Evolutionary conservation across 2,329 filamentous ascomycete genomes (phyloP), one percentile per base, ranked within the genome.

Genomic region (Berkeleyomyces basicola): DNA sequence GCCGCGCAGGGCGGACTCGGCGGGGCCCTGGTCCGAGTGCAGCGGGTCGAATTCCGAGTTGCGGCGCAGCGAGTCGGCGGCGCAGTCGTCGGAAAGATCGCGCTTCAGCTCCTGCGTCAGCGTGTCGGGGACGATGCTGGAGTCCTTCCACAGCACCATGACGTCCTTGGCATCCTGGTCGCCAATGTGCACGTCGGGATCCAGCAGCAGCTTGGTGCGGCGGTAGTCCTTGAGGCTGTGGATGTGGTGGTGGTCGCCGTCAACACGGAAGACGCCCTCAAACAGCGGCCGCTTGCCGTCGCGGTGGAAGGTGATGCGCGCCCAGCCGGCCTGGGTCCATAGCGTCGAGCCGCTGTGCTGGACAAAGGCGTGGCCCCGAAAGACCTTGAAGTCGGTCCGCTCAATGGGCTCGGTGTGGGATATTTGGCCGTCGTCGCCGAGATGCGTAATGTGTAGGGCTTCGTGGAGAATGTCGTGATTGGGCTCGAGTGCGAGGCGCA

Each of bases 91-190:
- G 47, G 70, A 68, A 7, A 74, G 64, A 61, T 76, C 77, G 66
- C 88, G 82, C 74, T 83, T 87, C 68, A 93, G 73, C 66, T 92
- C 86, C 11, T 46, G 23, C 7, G 31, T 36, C 40, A 59, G 42
- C 5, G 16, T 31, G 31, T 76, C 74, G 62, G 81, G 80, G 40
- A 76, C 72, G 69, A 96, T 83, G 72, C 99, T 93, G 37, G 90
- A 95, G 70, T 97, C 91, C 67, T 91, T 83, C 80, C 89, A 97
- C 0, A 96, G 80, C 43, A 96, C 79, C 91, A 99, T 93, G 70
- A 82, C 86, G 65, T 95, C 88, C 40, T 84, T 80, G 3, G 70
- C 69, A 23, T 76, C 78, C 55, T 76, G 73, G 39, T 77, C 70
- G 40, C 75, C 72, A 37, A 70, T 67, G 11, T 80, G 74, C 6